Conservation (phyloP, 176 grass and related monocot genomes). For the Aegilops longissima region DNA sequence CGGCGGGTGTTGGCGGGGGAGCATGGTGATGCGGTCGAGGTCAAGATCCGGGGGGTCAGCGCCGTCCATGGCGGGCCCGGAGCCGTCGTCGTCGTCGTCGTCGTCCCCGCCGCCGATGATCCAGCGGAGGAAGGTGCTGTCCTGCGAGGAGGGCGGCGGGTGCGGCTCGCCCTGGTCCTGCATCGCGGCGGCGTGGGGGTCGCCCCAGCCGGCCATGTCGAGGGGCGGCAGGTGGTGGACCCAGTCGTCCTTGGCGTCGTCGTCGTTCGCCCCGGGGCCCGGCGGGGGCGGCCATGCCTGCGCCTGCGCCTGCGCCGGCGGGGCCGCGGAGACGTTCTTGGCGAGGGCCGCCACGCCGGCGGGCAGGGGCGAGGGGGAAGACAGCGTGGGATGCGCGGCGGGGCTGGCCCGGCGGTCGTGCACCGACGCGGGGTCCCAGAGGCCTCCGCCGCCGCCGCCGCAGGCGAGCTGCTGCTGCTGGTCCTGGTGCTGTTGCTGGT, state of each 20-base stretch:
- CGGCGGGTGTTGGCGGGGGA: conserved; percentile 18
- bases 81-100: not conserved
- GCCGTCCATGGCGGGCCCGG: not conserved
- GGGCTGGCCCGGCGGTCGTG: conserved; percentile 56
- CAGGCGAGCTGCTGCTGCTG: not conserved
- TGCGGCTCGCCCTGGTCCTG: not conserved
- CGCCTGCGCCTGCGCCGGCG: conserved; percentile 37
- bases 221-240: conserved; percentile 54
- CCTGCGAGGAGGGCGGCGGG: conserved; percentile 29
- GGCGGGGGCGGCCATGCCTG: conserved; percentile 31
- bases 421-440: conserved; percentile 56
- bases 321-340: conserved; percentile 36
- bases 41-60: not conserved
- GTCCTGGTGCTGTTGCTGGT: not conserved
- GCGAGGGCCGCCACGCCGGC: conserved; percentile 68
- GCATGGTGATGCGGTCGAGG: conserved; percentile 13
- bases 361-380: conserved; percentile 47
- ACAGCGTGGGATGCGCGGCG: conserved; percentile 41
- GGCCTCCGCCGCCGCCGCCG: not conserved
- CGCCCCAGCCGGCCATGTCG: conserved; percentile 44
- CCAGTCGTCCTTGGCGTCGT: conserved; percentile 31
- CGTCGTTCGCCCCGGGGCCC: not conserved
- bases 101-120: conserved; percentile 54
- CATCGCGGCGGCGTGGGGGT: not conserved
- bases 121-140: conserved; percentile 77